Percentiles rank a stretch among this genome's conserved stretches.
Conservation (phyloP, 2,329 filamentous ascomycete genomes). For the Penicillium brasilianum region DNA sequence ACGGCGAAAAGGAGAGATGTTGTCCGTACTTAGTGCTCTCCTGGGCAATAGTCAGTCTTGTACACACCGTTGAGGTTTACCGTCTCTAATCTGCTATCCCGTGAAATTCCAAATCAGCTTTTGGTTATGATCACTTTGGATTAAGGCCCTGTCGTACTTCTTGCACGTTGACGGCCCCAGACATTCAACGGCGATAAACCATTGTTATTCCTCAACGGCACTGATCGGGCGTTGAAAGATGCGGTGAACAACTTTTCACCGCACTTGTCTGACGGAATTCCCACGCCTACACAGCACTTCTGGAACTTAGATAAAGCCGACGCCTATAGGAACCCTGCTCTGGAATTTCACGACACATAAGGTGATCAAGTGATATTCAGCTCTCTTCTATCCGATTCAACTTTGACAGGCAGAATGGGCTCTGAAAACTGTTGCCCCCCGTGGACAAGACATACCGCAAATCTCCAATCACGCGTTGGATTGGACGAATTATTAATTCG, state of each 20-base stretch:
- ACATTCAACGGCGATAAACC: background rate
- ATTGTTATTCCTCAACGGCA: constrained; percentile 1
- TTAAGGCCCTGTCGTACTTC: background rate
- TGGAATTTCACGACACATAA: background rate
- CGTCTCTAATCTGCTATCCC: background rate
- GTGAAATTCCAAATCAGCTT: background rate
- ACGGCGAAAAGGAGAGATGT: background rate
- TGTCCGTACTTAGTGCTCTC: background rate
- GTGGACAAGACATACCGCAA: background rate
- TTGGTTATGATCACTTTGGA: background rate
- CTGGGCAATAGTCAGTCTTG: background rate
- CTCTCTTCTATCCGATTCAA: background rate
- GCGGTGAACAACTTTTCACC: background rate
- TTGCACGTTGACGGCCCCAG: background rate
- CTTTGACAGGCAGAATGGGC: background rate
- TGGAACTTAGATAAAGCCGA: background rate
- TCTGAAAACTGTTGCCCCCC: background rate
- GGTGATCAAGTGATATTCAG: background rate
- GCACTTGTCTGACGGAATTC: background rate
- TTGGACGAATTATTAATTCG: background rate
- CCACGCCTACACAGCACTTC: background rate
- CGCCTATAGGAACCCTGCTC: background rate
- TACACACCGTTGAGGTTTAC: background rate
- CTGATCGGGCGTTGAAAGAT: background rate
- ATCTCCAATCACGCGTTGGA: background rate